A percentile compares a stretch with the other conserved stretches of the same genome.
These are phyloP conservation scores for Carpinus fangiana DNA, from an alignment of 306 rosid species.

Conservation along the genomic window DNA sequence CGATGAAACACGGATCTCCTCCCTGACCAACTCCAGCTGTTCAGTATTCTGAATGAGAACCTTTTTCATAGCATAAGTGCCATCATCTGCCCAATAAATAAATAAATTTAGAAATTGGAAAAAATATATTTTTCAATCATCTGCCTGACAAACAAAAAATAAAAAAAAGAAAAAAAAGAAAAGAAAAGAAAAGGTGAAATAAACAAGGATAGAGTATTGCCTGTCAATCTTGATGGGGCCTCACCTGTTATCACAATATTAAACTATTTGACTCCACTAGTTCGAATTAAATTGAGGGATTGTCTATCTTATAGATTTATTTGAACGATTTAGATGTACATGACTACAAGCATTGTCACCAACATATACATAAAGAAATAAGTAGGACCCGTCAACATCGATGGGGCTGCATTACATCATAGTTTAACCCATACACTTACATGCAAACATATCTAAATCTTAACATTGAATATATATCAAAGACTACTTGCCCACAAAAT, in stretches of 20 bases:
- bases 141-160: not conserved
- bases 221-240: not conserved
- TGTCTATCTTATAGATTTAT: not conserved
- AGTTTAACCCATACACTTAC: not conserved
- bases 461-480: not conserved
- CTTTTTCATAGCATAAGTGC: constrained; percentile 92
- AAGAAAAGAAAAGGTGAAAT: not conserved
- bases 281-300: not conserved
- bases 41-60: constrained; percentile 90
- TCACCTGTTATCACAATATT: not conserved
- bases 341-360: not conserved
- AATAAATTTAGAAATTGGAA: not conserved
- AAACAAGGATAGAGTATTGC: not conserved
- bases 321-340: not conserved
- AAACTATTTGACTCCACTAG: not conserved
- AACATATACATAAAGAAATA: not conserved
- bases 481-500: not conserved
- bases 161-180: too few relatives aligned
- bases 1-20: constrained; percentile 95
- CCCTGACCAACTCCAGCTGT: constrained; percentile 90
- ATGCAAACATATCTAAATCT: not conserved
- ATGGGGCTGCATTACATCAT: not conserved
- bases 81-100: constrained; percentile 62
- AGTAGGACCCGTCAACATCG: too few relatives aligned
- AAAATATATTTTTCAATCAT: not conserved